Evolutionary conservation across 352 stramenopile genomes (phyloP), one percentile per base, ranked within the genome.

Genomic region (Globisporangium nunn): DNA sequence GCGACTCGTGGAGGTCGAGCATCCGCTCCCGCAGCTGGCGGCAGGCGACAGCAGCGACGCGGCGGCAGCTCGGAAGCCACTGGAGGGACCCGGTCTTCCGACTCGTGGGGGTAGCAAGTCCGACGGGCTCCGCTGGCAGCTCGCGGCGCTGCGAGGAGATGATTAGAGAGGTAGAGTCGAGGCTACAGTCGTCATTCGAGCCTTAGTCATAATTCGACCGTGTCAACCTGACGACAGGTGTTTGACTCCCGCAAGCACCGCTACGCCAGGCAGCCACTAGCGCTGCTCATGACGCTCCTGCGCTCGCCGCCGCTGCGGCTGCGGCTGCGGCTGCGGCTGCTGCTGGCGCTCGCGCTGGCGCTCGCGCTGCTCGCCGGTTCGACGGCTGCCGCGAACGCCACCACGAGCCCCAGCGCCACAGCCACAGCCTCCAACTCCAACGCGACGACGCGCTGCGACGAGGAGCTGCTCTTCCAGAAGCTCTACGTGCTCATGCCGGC

Each of bases 401-500:
- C 33, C 10, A 37, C 33, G 33, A 37, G 33, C 10, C 6, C 2
- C 33, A 37, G 33, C 33, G 10, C n/a, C 30, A 15, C 33, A 3
- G 10, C 1, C 14, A 37, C 40, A 6, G 49, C 49, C 11, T 14
- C 43, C 11, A 58, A 57, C 23, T 31, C 52, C 58, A 17, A 63
- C 44, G 28, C 50, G 23, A 33, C 53, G 29, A 67, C 57, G 28
- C 57, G 47, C 6, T 75, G 67, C 47, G 64, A 75, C 52, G 50
- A 64, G 33, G 60, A 72, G 44, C 56, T 75, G 58, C 67, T 75
- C 48, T 75, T 75, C 61, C 67, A 75, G 61, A 75, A 75, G 55
- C 67, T 75, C 47, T 75, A 75, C 64, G 67, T 75, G 58, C 64
- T 75, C 64, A 72, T 75, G 67, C 67, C 67, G n/a, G 64, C 64